Conservation (phyloP, 2,329 filamentous ascomycete species). For the Fusarium dlaminii region DNA sequence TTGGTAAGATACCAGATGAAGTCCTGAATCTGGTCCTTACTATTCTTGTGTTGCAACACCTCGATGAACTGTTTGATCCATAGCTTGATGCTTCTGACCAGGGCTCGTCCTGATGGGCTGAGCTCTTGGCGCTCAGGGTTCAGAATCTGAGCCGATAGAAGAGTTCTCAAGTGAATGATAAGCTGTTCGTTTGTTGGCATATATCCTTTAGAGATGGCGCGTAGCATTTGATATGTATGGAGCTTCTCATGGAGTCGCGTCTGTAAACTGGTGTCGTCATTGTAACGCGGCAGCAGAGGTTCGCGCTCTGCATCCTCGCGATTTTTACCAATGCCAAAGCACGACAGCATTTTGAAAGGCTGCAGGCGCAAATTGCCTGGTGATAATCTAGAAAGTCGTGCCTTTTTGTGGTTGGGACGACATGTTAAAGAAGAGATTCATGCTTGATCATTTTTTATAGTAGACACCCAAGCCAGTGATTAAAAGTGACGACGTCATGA, state of each 20-base stretch:
- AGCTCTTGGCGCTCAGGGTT: constrained; percentile 76
- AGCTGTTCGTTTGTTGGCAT: constrained; percentile 92
- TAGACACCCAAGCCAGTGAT: background rate
- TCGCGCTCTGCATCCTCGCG: constrained; percentile 70
- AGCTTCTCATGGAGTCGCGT: constrained; percentile 85
- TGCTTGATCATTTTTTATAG: background rate
- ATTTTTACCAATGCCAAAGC: constrained; percentile 66
- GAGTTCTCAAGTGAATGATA: constrained; percentile 80
- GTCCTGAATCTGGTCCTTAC: constrained; percentile 86
- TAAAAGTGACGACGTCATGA: constrained; percentile 35
- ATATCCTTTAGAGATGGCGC: constrained; percentile 82
- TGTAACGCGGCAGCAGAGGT: constrained; percentile 84
- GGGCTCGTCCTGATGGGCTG: constrained; percentile 78
- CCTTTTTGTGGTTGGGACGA: background rate
- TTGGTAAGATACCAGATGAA: constrained; percentile 86
- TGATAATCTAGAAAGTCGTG: background rate
- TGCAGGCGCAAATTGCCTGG: background rate
- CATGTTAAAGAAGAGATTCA: background rate
- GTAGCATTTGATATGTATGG: constrained; percentile 90
- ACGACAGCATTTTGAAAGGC: constrained; percentile 63
- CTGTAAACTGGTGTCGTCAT: constrained; percentile 83
- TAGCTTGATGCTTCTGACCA: constrained; percentile 76
- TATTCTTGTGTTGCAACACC: constrained; percentile 84
- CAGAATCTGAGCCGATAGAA: constrained; percentile 81
- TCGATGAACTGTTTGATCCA: constrained; percentile 84